Evolutionary conservation across 1,139 yeast genomes (phyloP).

Genomic region (Lodderomyces orthopsilosis): DNA sequence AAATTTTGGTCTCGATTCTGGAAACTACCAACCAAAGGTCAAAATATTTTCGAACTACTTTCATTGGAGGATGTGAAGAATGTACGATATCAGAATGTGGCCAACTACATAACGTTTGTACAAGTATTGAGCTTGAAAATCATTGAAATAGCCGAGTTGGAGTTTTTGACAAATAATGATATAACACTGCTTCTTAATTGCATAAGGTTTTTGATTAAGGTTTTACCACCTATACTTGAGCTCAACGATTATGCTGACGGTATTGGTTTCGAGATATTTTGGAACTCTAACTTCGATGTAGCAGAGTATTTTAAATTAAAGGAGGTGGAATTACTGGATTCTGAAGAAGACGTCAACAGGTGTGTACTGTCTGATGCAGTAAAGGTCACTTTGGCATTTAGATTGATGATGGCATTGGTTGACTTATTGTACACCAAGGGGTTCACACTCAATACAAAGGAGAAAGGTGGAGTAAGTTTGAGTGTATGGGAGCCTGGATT

Average conservation of each 20-base stretch:
- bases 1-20: conserved; percentile 51
- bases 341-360: neutral
- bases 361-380: neutral
- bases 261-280: conserved; percentile 40
- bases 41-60: conserved; percentile 57
- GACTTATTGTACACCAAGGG: conserved; percentile 58
- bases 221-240: conserved; percentile 71
- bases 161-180: conserved; percentile 11
- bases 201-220: conserved; percentile 59
- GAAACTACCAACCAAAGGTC: conserved; percentile 27
- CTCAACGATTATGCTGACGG: conserved; percentile 27
- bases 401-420: conserved; percentile 44
- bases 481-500: conserved; percentile 77
- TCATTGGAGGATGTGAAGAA: conserved; percentile 57
- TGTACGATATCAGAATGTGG: conserved; percentile 55
- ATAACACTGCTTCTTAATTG: conserved; percentile 47
- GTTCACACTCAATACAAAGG: conserved; percentile 45
- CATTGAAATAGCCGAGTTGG: conserved; percentile 17
- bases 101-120: conserved; percentile 56
- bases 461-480: conserved; percentile 9
- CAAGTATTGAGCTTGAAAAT: conserved; percentile 34
- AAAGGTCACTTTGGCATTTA: conserved; percentile 46
- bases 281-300: conserved; percentile 14
- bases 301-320: neutral
- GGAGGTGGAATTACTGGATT: neutral